A percentile compares a stretch with the other conserved stretches of the same genome.
Evolutionary conservation across 1,139 yeast genomes (phyloP).

Genomic region (Pichiaceae sp.): DNA sequence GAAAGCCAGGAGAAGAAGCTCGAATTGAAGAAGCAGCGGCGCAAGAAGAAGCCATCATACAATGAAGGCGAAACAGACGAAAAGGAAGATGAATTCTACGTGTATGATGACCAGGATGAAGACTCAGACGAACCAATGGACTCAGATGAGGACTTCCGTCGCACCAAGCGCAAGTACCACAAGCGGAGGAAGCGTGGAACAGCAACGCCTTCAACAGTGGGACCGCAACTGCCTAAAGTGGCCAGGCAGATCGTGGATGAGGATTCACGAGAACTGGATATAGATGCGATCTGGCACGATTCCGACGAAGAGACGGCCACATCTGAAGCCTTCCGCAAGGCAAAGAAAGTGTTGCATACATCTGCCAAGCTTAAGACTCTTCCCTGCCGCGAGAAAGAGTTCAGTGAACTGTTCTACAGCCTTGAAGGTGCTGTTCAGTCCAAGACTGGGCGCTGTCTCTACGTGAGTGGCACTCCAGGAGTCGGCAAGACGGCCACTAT

Average conservation of each 20-base stretch:
- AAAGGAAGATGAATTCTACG: slow-evolving; percentile 9
- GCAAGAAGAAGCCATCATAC: slow-evolving; percentile 1
- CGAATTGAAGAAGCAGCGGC: slow-evolving; percentile 4
- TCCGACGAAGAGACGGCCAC: slow-evolving; percentile 6
- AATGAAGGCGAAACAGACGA: slow-evolving; percentile 9
- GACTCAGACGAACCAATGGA: not conserved
- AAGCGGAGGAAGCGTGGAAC: not conserved
- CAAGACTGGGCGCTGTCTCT: slow-evolving; percentile 74
- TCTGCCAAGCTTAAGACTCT: slow-evolving; percentile 54
- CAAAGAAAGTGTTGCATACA: slow-evolving; percentile 55
- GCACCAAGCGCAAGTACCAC: not conserved
- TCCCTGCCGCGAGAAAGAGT: slow-evolving; percentile 88
- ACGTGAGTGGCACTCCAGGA: slow-evolving; percentile 96
- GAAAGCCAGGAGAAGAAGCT: slow-evolving; percentile 4
- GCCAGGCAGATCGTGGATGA: slow-evolving; percentile 8
- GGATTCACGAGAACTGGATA: slow-evolving; percentile 9
- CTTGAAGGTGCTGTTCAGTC: slow-evolving; percentile 71
- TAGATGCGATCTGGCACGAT: slow-evolving; percentile 7
- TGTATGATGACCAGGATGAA: slow-evolving; percentile 3
- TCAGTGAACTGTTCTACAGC: slow-evolving; percentile 59
- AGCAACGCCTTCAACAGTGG: not conserved
- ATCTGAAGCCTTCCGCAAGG: slow-evolving; percentile 35
- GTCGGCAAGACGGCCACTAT: slow-evolving; percentile 95
- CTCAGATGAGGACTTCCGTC: not conserved
- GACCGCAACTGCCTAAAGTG: slow-evolving; percentile 1